Conservation (phyloP, 2,329 filamentous ascomycete species). For the Pyricularia grisea region DNA sequence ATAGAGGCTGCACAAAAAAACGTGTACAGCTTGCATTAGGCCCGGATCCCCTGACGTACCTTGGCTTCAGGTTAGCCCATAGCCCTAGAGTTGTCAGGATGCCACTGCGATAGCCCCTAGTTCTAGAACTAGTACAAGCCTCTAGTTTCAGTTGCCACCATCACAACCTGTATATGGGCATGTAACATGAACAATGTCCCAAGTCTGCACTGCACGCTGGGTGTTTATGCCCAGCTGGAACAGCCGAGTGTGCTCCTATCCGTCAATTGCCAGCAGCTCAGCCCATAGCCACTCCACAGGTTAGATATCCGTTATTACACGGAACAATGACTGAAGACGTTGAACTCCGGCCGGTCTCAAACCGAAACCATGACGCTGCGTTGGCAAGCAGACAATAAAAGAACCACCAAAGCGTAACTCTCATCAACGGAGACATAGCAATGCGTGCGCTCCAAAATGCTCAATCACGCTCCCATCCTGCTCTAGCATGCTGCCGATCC, state of each 20-base stretch:
- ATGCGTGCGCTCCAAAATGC: constrained; percentile 70
- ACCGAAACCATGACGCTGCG: not conserved
- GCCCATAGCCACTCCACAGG: not conserved
- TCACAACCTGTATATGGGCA: not conserved
- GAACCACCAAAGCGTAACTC: not conserved
- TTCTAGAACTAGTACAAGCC: too few species aligned
- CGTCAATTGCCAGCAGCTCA: not conserved
- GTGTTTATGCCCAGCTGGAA: not conserved
- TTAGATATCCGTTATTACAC: not conserved
- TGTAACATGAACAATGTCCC: not conserved
- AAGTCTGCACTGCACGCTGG: not conserved
- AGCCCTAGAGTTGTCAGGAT: not conserved
- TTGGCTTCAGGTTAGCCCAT: not conserved
- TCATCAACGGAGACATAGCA: constrained; percentile 60
- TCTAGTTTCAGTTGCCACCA: not conserved
- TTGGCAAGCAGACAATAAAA: not conserved
- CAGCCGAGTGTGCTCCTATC: not conserved
- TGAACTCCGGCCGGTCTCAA: not conserved
- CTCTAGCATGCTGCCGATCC: constrained; percentile 67
- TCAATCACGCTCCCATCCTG: constrained; percentile 62
- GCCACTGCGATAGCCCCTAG: not conserved
- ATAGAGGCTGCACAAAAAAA: not conserved
- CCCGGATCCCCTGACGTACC: not conserved
- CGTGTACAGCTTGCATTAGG: not conserved
- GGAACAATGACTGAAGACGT: not conserved